Evolutionary conservation across 176 grass and related monocot species (phyloP).

Genomic region (Paspalum notatum): DNA sequence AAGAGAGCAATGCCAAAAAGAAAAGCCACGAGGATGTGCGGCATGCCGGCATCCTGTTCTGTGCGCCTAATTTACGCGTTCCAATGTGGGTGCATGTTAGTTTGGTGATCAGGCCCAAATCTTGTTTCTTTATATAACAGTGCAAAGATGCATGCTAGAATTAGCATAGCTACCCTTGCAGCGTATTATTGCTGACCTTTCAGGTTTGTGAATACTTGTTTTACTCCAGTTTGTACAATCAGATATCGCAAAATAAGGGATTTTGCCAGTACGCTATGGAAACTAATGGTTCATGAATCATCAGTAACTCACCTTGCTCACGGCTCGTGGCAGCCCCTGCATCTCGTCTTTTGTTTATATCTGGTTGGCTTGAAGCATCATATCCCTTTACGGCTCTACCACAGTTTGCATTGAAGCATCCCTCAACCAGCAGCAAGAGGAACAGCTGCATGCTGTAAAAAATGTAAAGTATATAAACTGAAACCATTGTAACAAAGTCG

Average conservation of each 20-base stretch:
- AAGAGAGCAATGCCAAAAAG: constrained; percentile 26
- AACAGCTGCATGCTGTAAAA: background rate
- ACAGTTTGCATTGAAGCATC: background rate
- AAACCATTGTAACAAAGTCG: background rate
- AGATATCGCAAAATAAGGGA: background rate
- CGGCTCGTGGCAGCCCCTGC: background rate
- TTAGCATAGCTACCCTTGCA: background rate
- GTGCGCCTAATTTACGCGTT: constrained; percentile 10
- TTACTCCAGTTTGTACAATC: background rate
- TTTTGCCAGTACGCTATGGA: background rate
- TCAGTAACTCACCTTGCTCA: background rate
- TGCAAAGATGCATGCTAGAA: background rate
- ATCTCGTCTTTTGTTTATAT: background rate
- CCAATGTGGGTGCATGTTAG: background rate
- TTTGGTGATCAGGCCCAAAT: constrained; percentile 1
- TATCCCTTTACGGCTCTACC: no score
- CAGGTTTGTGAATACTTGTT: background rate
- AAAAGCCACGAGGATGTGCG: background rate
- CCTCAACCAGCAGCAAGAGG: background rate
- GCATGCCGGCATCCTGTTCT: background rate
- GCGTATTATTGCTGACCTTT: background rate
- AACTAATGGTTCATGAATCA: background rate
- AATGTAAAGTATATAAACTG: background rate
- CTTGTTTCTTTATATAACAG: no score
- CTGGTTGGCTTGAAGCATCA: background rate